Evolutionary conservation across 352 stramenopile species (phyloP), one percentile per base, ranked within the genome.

Genomic region (Pythium aristosporum): DNA sequence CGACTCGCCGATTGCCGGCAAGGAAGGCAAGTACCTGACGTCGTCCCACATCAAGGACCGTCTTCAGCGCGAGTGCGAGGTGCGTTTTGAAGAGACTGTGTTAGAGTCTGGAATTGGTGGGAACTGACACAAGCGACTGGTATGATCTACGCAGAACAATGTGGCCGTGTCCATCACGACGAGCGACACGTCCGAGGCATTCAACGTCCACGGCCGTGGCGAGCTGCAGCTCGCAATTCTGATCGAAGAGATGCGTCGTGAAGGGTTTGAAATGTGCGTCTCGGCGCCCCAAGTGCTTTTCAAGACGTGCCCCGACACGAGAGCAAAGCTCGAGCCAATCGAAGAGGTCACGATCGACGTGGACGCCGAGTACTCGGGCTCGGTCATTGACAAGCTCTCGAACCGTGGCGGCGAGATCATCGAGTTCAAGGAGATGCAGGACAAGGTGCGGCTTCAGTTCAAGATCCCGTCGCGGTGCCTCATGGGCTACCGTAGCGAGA

Each of bases 191-290:
- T 89, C 83, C 25, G 93, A 98, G 65, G 89, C 85, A 7, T 98
- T 98, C 37, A 96, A 98, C 56, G 97, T 99, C 1, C 92, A 98
- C 72, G 97, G 94, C 13, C 83, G 97, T 70, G 97, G 96, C 57
- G 97, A 99, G 65, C 80, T 99, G 55, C 97, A 99, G 77, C 85
- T 99, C 16, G 97, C 96, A 55, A 99, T 99, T 70, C 76, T 99
- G 47, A 98, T 99, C 41, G 97, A 99, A 72, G 96, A 98, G 73
- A 99, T 99, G 97, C 82, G 97, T 59, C 88, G 97, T 44, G 97
- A 99, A 75, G 97, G 97, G 11, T 99, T 97, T 58, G 97, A 99
- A 80, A 96, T 99, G 75, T 96, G 93, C 44, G 96, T 99, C 49
- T 98, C 94, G 21, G 96, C 97, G 39, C 97, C 97, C 16, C 89